Conservation (phyloP, 495 filamentous ascomycete genomes). For the Chaetomium fimeti region DNA sequence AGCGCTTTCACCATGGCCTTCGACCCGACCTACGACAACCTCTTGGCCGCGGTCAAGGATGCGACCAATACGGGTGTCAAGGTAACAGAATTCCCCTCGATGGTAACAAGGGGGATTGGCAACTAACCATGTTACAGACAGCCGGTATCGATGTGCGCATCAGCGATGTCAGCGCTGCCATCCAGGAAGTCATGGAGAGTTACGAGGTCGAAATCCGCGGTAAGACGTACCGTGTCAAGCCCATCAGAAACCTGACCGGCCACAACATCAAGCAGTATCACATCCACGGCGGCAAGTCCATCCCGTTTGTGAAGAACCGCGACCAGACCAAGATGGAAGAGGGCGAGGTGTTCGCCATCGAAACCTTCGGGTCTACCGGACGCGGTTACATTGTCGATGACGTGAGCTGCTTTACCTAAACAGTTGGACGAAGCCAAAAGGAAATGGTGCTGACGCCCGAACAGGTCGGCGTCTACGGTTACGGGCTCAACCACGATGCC, state of each 20-base stretch:
- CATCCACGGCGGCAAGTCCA: conserved; percentile 84
- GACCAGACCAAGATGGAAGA: conserved; percentile 92
- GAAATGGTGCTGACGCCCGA: neutral
- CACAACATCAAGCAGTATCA: conserved; percentile 82
- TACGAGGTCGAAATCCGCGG: conserved; percentile 80
- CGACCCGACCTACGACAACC: conserved; percentile 78
- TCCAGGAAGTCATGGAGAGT: conserved; percentile 87
- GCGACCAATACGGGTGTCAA: conserved; percentile 85
- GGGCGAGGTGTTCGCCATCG: conserved; percentile 88
- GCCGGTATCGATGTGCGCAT: conserved; percentile 81
- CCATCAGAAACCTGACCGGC: conserved; percentile 81
- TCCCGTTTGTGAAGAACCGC: conserved; percentile 79
- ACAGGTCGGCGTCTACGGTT: conserved; percentile 55
- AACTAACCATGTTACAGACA: conserved; percentile 31
- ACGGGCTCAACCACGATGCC: conserved; percentile 74
- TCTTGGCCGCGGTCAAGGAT: conserved; percentile 77
- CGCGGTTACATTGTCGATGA: conserved; percentile 13
- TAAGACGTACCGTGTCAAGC: conserved; percentile 75
- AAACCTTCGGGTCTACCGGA: conserved; percentile 90
- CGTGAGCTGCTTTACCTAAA: neutral
- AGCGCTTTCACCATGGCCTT: conserved; percentile 89
- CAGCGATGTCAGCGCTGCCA: conserved; percentile 69
- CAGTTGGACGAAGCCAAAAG: no score
- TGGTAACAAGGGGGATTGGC: no score
- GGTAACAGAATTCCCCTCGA: conserved; percentile 28